phyloP scores from a whole-genome alignment of 1,284 basidiomycete genomes.

The Boletus mariae region DNA sequence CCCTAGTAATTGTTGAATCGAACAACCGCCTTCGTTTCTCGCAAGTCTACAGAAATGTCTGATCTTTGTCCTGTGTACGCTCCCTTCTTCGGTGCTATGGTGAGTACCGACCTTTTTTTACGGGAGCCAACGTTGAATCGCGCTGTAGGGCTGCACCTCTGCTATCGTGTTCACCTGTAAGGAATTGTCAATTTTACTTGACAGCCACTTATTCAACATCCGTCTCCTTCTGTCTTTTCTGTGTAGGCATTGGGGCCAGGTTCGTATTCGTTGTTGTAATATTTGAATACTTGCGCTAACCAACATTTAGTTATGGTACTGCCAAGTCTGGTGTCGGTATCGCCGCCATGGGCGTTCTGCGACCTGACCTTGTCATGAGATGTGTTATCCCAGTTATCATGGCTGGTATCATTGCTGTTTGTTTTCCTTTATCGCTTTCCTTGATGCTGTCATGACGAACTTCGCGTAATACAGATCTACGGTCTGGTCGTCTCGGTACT shows the following conservation, averaged over 20 bases:
- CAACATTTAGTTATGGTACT: conserved; percentile 75
- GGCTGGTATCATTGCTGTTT: conserved; percentile 98
- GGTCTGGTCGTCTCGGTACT: conserved; percentile 92
- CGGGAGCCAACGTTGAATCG: conserved; percentile 9
- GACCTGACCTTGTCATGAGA: conserved; percentile 93
- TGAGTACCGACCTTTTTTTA: conserved; percentile 38
- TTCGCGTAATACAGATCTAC: conserved; percentile 52
- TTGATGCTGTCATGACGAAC: neutral
- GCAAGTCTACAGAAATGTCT: conserved; percentile 50
- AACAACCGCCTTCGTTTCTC: neutral
- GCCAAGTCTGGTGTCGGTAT: conserved; percentile 99
- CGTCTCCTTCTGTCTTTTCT: neutral
- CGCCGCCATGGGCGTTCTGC: conserved; percentile 95
- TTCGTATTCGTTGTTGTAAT: conserved; percentile 8
- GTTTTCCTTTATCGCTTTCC: conserved; percentile 3
- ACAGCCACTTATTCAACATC: neutral
- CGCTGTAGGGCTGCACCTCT: conserved; percentile 81
- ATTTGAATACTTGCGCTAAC: conserved; percentile 3
- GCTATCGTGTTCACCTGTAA: conserved; percentile 97
- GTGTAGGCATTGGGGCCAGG: conserved; percentile 32
- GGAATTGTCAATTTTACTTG: conserved; percentile 25
- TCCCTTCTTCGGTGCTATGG: conserved; percentile 97
- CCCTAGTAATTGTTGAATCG: conserved; percentile 5
- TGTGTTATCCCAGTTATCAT: conserved; percentile 97
- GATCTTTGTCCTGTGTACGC: conserved; percentile 93